Conservation (phyloP, 2,329 filamentous ascomycete genomes). For the Aspergillus carbonarius region DNA sequence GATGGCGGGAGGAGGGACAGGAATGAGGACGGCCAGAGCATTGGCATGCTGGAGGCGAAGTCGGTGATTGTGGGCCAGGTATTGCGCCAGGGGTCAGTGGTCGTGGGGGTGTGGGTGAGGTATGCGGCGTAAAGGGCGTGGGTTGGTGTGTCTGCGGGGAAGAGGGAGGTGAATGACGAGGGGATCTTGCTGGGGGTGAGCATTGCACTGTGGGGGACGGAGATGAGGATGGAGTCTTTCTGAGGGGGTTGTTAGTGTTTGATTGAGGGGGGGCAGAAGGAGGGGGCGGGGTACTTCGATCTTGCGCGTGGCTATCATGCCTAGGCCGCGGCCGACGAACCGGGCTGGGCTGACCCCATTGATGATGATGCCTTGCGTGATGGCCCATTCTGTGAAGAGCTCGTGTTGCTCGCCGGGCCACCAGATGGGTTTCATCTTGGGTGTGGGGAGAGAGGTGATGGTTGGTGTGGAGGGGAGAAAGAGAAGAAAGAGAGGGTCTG, state of each 20-base stretch:
- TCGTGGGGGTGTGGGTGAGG: conserved; percentile 53
- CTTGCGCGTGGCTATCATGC: conserved; percentile 68
- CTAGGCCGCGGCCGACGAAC: conserved; percentile 72
- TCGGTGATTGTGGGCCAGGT: conserved; percentile 66
- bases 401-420: conserved; percentile 42
- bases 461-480: not conserved
- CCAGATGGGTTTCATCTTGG: conserved; percentile 30
- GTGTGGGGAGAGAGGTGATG: not conserved
- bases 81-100: conserved; percentile 60
- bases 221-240: conserved; percentile 62
- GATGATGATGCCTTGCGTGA: conserved; percentile 62
- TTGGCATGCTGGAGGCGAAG: conserved; percentile 58
- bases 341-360: conserved; percentile 65
- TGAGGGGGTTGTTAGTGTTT: conserved; percentile 26
- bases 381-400: conserved; percentile 68
- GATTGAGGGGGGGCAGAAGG: not conserved
- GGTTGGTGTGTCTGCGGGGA: conserved; percentile 58
- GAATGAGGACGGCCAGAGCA: conserved; percentile 52
- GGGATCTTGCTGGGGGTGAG: conserved; percentile 64
- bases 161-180: conserved; percentile 50
- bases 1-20: conserved; percentile 38
- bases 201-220: conserved; percentile 64
- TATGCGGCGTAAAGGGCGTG: conserved; percentile 73
- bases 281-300: conserved; percentile 56
- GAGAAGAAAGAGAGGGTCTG: not conserved